Evolutionary conservation across 169 alveolate genomes (phyloP).

Genomic region (Plasmodium adleri): DNA sequence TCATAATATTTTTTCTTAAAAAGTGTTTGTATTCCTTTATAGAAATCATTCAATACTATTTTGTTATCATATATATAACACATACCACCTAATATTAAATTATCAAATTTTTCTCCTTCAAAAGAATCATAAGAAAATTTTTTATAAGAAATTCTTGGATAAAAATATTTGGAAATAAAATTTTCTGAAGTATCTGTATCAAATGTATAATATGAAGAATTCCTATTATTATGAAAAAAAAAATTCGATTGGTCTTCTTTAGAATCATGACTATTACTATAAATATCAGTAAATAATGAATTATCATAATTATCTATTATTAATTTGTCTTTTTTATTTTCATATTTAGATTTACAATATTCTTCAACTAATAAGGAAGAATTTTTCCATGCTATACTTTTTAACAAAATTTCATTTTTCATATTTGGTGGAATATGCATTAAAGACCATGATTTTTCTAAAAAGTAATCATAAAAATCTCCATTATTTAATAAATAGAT

Average conservation of each 20-base stretch:
- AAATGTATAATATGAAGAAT: conserved; percentile 9
- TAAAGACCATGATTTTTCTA: conserved; percentile 80
- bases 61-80: conserved; percentile 68
- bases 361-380: conserved; percentile 63
- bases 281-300: conserved; percentile 13
- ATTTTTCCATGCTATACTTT: conserved; percentile 75
- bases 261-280: conserved; percentile 14
- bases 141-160: conserved; percentile 74
- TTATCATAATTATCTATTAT: conserved; percentile 62
- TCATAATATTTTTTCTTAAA: conserved; percentile 69
- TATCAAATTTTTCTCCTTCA: conserved; percentile 68
- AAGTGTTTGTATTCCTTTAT: conserved; percentile 60
- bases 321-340: conserved; percentile 69
- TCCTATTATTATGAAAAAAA: conserved; percentile 13
- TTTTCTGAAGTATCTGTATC: conserved; percentile 58
- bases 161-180: conserved; percentile 72
- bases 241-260: neutral
- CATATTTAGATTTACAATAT: conserved; percentile 61
- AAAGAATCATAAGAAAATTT: conserved; percentile 72
- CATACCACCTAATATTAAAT: conserved; percentile 76
- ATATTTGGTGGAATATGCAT: conserved; percentile 77
- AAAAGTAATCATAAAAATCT: conserved; percentile 76
- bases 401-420: conserved; percentile 73
- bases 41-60: conserved; percentile 69
- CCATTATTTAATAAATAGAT: conserved; percentile 81